Evolutionary conservation across 2,329 filamentous ascomycete species (phyloP).

Genomic region (Colletotrichum tabaci): DNA sequence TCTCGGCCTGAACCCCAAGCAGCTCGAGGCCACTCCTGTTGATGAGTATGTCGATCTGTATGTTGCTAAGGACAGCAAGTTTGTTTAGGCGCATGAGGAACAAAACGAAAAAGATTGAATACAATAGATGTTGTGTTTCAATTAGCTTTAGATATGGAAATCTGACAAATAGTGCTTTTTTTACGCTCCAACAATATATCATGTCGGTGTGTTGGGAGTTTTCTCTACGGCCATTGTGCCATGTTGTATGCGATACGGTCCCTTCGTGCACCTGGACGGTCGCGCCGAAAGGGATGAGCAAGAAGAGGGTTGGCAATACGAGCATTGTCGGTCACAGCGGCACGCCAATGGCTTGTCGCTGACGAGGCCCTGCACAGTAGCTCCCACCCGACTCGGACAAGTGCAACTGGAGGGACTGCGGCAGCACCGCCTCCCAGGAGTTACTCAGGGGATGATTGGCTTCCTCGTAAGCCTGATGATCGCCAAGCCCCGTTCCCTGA

Average conservation of each 20-base stretch:
- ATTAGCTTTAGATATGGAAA: constrained; percentile 28
- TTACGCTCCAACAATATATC: background rate
- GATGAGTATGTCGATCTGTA: constrained; percentile 96
- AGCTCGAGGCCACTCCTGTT: constrained; percentile 84
- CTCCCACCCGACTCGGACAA: constrained; percentile 28
- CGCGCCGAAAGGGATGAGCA: background rate
- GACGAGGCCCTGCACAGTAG: constrained; percentile 25
- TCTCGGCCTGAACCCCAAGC: constrained; percentile 81
- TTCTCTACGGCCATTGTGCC: background rate
- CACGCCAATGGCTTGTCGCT: constrained; percentile 28
- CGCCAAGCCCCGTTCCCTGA: constrained; percentile 37
- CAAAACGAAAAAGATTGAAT: constrained; percentile 21
- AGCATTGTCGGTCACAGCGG: constrained; percentile 26
- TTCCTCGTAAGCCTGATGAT: constrained; percentile 32
- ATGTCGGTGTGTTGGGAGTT: background rate
- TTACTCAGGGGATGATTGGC: constrained; percentile 29
- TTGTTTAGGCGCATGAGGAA: constrained; percentile 54
- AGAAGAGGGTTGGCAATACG: constrained; percentile 18
- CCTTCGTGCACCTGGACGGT: background rate
- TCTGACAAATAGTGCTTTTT: constrained; percentile 3
- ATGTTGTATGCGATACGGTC: background rate
- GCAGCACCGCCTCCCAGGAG: constrained; percentile 22
- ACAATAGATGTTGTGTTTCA: constrained; percentile 27
- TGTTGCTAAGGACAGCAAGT: constrained; percentile 74
- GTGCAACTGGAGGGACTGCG: constrained; percentile 19